Base-by-base conservation (phyloP, 257 asterid genomes). In the Agastache rugosa region DNA sequence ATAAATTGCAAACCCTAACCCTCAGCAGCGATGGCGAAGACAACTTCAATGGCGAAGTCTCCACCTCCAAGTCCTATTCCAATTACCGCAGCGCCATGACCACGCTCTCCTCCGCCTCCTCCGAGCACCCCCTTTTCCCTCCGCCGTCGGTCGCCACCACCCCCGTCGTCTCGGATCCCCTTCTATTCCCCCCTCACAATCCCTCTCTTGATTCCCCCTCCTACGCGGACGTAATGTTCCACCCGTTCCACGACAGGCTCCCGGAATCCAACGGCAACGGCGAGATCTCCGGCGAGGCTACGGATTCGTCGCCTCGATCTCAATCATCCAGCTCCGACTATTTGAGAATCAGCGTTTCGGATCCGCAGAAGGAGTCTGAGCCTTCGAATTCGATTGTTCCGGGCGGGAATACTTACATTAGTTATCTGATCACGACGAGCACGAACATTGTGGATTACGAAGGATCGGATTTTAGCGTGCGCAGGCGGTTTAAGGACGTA, bases 401-500 rank as follows among this genome's bases (percentile, higher is more conserved):
- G 0, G 98, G 98, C 4, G 87, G 86, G 22, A 92, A 90, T 71
- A 75, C 96, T 16, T 92, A 82, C 27, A 76, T 83, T 9, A 92
- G 97, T 20, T 95, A 95, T 75, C 77, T 84, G 78, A 89, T 95
- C 79, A 89, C 92, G 15, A 88, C 99, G 16, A 89, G 81, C 42
- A 95, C 99, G 9, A 83, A 89, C 64, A 65, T 92, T 19, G 37
- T 73, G 1, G 91, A 90, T 53, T 95, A 85, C 11, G 90, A 80
- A 50, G 92, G 94, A 56, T 81, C 96, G 48, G 87, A 85, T 34
- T 90, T 90, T 56, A 75, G 78, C 8, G 90, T 89, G 22, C 79
- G 99, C 73, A 87, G 99, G 75, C 87, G 99, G 78, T 95, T 95
- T 78, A 90, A 72, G 39, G 99, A 95, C 31, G 89, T 95, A 1